Evolutionary conservation across 1,284 basidiomycete species (phyloP), one percentile per base, ranked within the genome.

Genomic region (Rhodotorula glutinis): DNA sequence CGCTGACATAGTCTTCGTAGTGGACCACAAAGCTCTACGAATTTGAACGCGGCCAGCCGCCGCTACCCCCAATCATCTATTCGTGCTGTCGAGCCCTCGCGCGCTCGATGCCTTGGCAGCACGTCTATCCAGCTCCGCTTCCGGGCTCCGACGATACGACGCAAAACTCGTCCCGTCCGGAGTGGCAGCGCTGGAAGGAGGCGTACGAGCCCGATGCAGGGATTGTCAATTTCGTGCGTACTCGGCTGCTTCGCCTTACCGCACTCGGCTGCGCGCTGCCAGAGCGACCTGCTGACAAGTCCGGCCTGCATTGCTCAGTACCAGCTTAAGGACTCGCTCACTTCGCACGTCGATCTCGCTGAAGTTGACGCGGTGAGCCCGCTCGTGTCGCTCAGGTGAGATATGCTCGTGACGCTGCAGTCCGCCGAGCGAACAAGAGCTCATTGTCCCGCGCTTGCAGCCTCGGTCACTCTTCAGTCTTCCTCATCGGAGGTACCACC

Each of bases 21-120:
- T 95, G 92, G 92, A 88, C 90, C 1, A 89, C 86, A 33, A 96
- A 95, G 75, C 87, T 89, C 65, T 96, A 96, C 75, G 90, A 94
- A 75, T 92, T 94, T 71, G 83, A 84, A 0, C 85, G 82, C 71
- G 84, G 84, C 1, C 86, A 84, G 62, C 87, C 85, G 0, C 81
- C 82, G 0, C 86, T 94, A 57, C 84, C 87, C 54, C 70, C 79
- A 1, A 79, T 81, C 13, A 76, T 93, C 19, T 80, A 81, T 30
- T 75, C 80, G 7, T 75, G 90, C 1, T 94, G 92, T 76, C 83
- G 80, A 58, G 76, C 79, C 1, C 86, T 86, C 2, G 88, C 92
- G 0, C 74, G 78, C 9, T 73, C 79, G 0, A 83, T 93, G 0
- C 82, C 85, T 21, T 95, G 92, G 92, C 73, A 80, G 2, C 73